Percentiles rank a stretch among this genome's conserved stretches.
These are phyloP conservation scores for Amauroascus verrucosus DNA, from an alignment of 2,329 filamentous ascomycete genomes.

Conservation along the genomic window DNA sequence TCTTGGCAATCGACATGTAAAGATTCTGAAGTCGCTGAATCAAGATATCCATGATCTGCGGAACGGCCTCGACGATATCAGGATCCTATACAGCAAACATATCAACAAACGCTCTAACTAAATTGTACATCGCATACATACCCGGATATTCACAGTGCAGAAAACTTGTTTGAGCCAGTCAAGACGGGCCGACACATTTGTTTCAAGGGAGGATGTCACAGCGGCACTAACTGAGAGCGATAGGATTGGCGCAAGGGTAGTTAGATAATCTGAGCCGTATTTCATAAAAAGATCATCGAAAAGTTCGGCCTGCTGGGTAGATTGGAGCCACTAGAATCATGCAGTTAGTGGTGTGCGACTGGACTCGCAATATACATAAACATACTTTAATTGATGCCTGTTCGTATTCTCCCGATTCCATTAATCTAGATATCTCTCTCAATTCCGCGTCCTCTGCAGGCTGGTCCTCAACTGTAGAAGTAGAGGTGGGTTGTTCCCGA, in stretches of 20 bases:
- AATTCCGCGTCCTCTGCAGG: constrained; percentile 31
- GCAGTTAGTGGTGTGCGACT: constrained; percentile 3
- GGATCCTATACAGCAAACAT: constrained; percentile 31
- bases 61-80: constrained; percentile 48
- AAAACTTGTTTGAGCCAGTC: constrained; percentile 50
- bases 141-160: constrained; percentile 43
- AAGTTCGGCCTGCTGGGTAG: constrained; percentile 47
- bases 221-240: constrained; percentile 52
- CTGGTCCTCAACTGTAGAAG: constrained; percentile 14
- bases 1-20: constrained; percentile 48
- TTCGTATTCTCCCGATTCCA: constrained; percentile 34
- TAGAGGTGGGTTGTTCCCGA: constrained; percentile 8
- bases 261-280: constrained; percentile 48
- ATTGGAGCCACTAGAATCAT: constrained; percentile 49
- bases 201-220: constrained; percentile 48
- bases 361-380: no score
- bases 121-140: constrained; percentile 23
- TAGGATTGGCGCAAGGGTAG: constrained; percentile 47
- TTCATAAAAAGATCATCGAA: constrained; percentile 53
- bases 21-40: constrained; percentile 46
- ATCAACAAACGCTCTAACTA: neutral
- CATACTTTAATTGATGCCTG: constrained; percentile 38
- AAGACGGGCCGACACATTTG: constrained; percentile 45
- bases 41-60: constrained; percentile 51
- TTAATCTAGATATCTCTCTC: constrained; percentile 33